A percentile compares a stretch with the other conserved stretches of the same genome.
Conservation (phyloP, 2,329 filamentous ascomycete genomes). For the Trichoderma atroviride region DNA sequence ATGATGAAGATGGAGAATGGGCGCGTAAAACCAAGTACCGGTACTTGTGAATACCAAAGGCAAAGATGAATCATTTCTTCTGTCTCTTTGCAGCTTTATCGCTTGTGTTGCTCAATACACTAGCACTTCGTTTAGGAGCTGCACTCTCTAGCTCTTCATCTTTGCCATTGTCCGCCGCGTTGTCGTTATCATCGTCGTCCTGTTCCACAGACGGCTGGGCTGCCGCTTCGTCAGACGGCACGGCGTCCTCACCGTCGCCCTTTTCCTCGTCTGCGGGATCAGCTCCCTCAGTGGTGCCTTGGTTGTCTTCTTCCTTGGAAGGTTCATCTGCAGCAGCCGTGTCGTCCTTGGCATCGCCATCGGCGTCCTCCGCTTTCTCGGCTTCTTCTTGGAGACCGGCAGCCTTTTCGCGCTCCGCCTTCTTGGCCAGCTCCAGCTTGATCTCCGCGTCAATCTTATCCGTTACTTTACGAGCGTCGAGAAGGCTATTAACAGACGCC, state of each 20-base stretch:
- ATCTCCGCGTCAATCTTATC: constrained; percentile 78
- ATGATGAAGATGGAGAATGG: constrained; percentile 15
- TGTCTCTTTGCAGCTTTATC: constrained; percentile 63
- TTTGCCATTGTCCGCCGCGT: constrained; percentile 36
- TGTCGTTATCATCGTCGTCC: constrained; percentile 31
- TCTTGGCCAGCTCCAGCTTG: constrained; percentile 60
- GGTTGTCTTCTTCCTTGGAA: constrained; percentile 32
- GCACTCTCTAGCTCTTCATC: constrained; percentile 42
- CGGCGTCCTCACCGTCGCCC: constrained; percentile 25
- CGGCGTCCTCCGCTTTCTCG: constrained; percentile 27
- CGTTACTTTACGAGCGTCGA: constrained; percentile 72
- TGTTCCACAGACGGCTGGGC: constrained; percentile 36
- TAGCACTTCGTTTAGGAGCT: constrained; percentile 77
- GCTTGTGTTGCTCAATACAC: constrained; percentile 72
- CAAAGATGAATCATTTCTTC: constrained; percentile 49
- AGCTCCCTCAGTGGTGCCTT: constrained; percentile 27
- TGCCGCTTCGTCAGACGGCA: constrained; percentile 5
- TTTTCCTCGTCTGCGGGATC: constrained; percentile 29
- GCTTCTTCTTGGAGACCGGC: constrained; percentile 26
- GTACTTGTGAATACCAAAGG: constrained; percentile 32
- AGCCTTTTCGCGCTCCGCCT: constrained; percentile 53
- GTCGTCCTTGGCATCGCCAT: constrained; percentile 25
- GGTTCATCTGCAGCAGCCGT: constrained; percentile 29
- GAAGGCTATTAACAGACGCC: constrained; percentile 65
- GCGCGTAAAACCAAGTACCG: constrained; percentile 31